Evolutionary conservation across 2,329 filamentous ascomycete genomes (phyloP).

Genomic region (Periconia macrospinosa): DNA sequence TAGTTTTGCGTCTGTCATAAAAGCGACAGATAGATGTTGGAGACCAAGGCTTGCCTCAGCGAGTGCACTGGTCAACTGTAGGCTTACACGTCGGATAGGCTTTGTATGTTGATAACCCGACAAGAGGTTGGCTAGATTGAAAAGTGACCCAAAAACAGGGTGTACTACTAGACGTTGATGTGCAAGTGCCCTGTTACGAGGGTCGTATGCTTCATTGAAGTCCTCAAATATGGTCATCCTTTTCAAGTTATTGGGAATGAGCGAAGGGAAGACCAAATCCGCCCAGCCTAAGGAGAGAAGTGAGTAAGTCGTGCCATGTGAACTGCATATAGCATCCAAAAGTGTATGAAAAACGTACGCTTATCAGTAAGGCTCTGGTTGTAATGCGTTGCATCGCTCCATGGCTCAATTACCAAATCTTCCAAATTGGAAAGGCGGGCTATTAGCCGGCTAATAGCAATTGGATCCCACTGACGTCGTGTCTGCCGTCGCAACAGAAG

Average conservation of each 20-base stretch:
- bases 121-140: too few species aligned
- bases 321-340: constrained; percentile 3
- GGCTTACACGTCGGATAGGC: constrained; percentile 3
- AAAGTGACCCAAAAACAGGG: too few species aligned
- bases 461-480: constrained; percentile 8
- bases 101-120: constrained; percentile 1
- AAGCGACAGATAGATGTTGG: constrained; percentile 7
- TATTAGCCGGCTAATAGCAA: constrained; percentile 2
- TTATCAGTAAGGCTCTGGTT: constrained; percentile 1
- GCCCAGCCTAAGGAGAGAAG: constrained; percentile 5
- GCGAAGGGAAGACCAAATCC: constrained; percentile 3
- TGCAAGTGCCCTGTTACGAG: not conserved
- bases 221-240: constrained; percentile 8
- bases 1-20: constrained; percentile 6
- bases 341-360: constrained; percentile 8
- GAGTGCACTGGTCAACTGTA: constrained; percentile 1
- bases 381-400: constrained; percentile 2
- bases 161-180: too few species aligned
- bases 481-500: constrained; percentile 11
- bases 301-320: constrained; percentile 1
- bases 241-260: constrained; percentile 6
- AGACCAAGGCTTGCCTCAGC: constrained; percentile 7
- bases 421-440: constrained; percentile 8
- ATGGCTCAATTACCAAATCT: constrained; percentile 8
- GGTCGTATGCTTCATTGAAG: constrained; percentile 6